Evolutionary conservation across 2,329 filamentous ascomycete species (phyloP), one percentile per base, ranked within the genome.

Genomic region (Microthyrium microscopicum): DNA sequence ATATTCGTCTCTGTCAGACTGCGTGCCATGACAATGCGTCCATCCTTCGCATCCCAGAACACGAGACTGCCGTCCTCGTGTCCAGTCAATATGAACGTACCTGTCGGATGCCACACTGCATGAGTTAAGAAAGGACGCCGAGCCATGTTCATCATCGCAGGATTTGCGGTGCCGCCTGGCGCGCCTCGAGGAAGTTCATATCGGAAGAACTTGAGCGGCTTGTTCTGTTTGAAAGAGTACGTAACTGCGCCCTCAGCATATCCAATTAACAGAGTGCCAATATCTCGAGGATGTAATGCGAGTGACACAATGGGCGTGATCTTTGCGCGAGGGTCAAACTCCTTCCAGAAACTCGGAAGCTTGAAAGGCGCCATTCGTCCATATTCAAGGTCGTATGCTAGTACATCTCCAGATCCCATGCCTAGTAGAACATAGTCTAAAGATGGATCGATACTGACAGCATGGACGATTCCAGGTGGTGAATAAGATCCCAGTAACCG

Each of bases 161-260:
- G 70, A 48, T 83, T 79, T 8, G 66, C 60, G 49, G 75, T 72
- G 39, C 57, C 84, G n/a, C 87, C 87, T 0, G 81, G 79, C 4
- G 87, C 85, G 12, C 85, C 83, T 8, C 70, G 64, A 0, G 83
- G 81, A 3, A 95, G 54, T 37, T 77, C 66, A 53, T 95, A 95
- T 42, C 85, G 68, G 46, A 92, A 84, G 55, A 73, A 91, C 41
- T 79, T 77, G 29, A 74, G 60, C 0, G 82, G 66, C 38, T 75
- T 68, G 48, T 84, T 85, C 52, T 91, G 79, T 58, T 98, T 95
- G 64, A 98, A 91, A 3, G 83, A 91, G 56, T 91, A 98, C 39
- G 89, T 69, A 29, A 82, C 82, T 5, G 81, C 84, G 11, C 89
- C 89, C 43, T 87, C 73, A 0, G 72, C 72, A 52, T 95, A 98